Evolutionary conservation across 345 rosid genomes (phyloP).

Genomic region (Eucalyptus marginata): DNA sequence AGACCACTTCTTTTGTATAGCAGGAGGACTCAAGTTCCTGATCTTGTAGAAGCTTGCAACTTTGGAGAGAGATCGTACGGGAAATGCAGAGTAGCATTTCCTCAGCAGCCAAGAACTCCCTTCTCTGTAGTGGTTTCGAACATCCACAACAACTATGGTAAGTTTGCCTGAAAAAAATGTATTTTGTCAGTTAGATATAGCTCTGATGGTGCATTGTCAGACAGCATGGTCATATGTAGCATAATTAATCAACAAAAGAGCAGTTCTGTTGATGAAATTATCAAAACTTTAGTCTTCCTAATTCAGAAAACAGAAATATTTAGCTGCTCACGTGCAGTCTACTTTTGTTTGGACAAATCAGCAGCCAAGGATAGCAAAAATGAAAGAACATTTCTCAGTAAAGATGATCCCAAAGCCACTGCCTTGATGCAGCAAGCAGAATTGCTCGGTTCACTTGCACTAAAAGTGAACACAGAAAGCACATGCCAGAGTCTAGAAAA

Average conservation of each 20-base stretch:
- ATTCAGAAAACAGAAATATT: neutral
- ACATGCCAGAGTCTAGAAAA: conserved; percentile 88
- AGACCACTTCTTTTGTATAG: neutral
- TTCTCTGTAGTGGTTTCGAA: conserved; percentile 52
- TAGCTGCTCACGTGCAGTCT: neutral
- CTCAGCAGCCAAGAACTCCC: conserved; percentile 54
- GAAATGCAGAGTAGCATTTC: conserved; percentile 11
- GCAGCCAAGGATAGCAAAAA: conserved; percentile 11
- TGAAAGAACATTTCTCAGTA: conserved; percentile 56
- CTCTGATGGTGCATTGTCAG: neutral
- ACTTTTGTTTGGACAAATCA: conserved; percentile 1
- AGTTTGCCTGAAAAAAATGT: neutral
- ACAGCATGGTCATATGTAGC: neutral
- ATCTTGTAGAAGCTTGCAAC: conserved; percentile 22
- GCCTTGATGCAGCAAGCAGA: conserved; percentile 92
- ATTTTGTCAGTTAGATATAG: neutral
- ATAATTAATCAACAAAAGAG: neutral
- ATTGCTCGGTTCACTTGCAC: conserved; percentile 78
- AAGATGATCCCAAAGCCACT: conserved; percentile 79
- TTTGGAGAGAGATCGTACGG: conserved; percentile 39
- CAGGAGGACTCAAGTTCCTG: conserved; percentile 61
- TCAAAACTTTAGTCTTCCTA: neutral
- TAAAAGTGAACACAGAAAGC: conserved; percentile 63
- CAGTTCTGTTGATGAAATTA: neutral
- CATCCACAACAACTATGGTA: conserved; percentile 1